Base-by-base conservation (phyloP, 2,329 filamentous ascomycete genomes). In the Verticillium isaacii region DNA sequence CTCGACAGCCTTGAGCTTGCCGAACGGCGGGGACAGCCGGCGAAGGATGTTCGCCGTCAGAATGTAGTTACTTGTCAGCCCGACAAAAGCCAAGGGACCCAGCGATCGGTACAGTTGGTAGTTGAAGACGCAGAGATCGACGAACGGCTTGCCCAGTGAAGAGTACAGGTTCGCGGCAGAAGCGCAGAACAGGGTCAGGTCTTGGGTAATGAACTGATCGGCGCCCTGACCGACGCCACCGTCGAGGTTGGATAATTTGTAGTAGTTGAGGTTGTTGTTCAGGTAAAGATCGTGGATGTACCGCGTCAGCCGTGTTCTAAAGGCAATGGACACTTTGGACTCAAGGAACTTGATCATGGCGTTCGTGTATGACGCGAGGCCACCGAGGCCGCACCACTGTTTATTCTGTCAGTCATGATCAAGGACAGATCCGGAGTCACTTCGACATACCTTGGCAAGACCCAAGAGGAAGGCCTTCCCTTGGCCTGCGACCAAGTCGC, bases 331-430 rank as follows among this genome's bases (percentile, higher is more conserved):
- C 60, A 99, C 93, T 79, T 99, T 99, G 58, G 92, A 94, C 76
- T 99, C 94, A 65, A 99, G 84, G 77, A 91, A 99, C 76, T 98
- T 98, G 82, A 99, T 99, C 90, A 96, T 97, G 60, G 94, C 93
- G 75, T 99, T 99, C 58, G 94, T 97, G 72, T 99, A 99, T 0
- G 94, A 96, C 9, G 93, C 94, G 66, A 98, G 88, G 2, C 91
- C 92, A 52, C 95, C 95, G 39, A 99, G 89, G 3, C 94, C 93
- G 66, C 93, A 93, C 95, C 95, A 99, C 82, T 87, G 59, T 60
- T 9, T 59, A 14, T 50, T 23, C 37, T 34, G 45, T 65, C 61
- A 72, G 66, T n/a, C 36, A 56, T 34, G 39, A 15, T 17, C 58
- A 29, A 62, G 45, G 7, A 17, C 29, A 45, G 1, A 7, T 4